phyloP scores from a whole-genome alignment of 2,329 filamentous ascomycete genomes.

The Fusarium odoratissimum region DNA sequence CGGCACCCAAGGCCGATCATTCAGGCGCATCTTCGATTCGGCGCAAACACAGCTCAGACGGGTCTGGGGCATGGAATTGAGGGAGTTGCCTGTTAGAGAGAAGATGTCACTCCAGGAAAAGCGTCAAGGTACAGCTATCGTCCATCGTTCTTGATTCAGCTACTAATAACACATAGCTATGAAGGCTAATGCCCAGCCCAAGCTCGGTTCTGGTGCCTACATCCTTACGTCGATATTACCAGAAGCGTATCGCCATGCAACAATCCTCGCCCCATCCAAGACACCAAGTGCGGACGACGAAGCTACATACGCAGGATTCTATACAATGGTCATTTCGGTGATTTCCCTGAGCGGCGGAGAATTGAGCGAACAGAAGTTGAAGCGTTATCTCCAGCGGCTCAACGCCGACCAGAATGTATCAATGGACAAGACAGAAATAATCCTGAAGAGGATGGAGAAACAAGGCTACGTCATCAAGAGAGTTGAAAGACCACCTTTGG shows the following conservation, averaged over 20 bases:
- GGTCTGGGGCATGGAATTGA: slow-evolving; percentile 93
- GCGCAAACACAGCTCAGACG: slow-evolving; percentile 78
- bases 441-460: slow-evolving; percentile 79
- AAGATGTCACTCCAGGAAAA: slow-evolving; percentile 83
- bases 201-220: slow-evolving; percentile 75
- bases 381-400: slow-evolving; percentile 77
- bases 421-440: slow-evolving; percentile 77
- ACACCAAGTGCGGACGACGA: slow-evolving; percentile 75
- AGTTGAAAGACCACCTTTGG: slow-evolving; percentile 68
- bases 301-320: slow-evolving; percentile 83
- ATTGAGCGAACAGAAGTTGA: slow-evolving; percentile 82
- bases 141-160: not conserved
- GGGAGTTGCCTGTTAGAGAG: slow-evolving; percentile 83
- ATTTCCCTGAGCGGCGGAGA: slow-evolving; percentile 80
- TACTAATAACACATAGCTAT: slow-evolving; percentile 48
- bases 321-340: slow-evolving; percentile 81
- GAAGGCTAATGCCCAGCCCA: slow-evolving; percentile 62
- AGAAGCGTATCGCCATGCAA: slow-evolving; percentile 70
- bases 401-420: slow-evolving; percentile 82
- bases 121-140: slow-evolving; percentile 70
- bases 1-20: slow-evolving; percentile 74
- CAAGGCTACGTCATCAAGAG: slow-evolving; percentile 86
- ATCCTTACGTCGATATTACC: slow-evolving; percentile 82
- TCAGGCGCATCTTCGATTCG: slow-evolving; percentile 79
- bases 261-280: slow-evolving; percentile 75